Base-by-base conservation (phyloP, 805 yeast genomes). In the Saturnispora sanitii region DNA sequence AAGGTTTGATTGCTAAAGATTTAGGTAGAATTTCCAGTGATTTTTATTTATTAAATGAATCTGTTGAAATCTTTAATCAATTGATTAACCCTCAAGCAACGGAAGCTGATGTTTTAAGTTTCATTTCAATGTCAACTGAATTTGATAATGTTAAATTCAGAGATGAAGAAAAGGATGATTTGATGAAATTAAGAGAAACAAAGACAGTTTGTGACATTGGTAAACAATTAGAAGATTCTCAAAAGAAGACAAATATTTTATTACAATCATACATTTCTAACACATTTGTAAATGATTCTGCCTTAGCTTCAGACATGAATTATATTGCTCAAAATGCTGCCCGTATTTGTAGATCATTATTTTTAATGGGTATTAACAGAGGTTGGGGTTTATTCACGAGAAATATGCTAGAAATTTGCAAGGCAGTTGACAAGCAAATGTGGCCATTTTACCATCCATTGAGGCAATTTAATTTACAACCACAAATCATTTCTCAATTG, bases 281-380 rank as follows among this genome's bases (percentile, higher is more conserved):
- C 43, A 77, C 86, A 1, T 51, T 58, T 9, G 73, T 88, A 28
- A 75, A 71, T 43, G 95, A 86, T 43, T 77, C 95, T 3, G 82
- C 98, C 0, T 65, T 92, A 44, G 66, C 75, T 2, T 85, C 96
- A 0, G 98, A 92, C 59, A 70, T 84, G 37, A 82, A 85, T 47
- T 92, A 92, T 57, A 94, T 92, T 42, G 96, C 97, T 1, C 98
- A 92, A 54, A 92, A 92, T 54, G 74, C 96, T 3, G 86, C 90
- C 1, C 78, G 99, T 66, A 90, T 92, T 26, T 77, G 95, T 49
- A 74, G 97, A 20, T 96, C 98, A 0, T 66, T 94, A 37, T 87
- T 92, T 51, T 63, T 88, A 46, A 77, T 92, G 46, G 94, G 95
- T 28, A 65, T 92, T 27, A 83, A 85, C 53, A 68, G 98, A 49